Base-by-base conservation (phyloP, 176 grass and related monocot genomes). In the Eremochloa ophiuroides region DNA sequence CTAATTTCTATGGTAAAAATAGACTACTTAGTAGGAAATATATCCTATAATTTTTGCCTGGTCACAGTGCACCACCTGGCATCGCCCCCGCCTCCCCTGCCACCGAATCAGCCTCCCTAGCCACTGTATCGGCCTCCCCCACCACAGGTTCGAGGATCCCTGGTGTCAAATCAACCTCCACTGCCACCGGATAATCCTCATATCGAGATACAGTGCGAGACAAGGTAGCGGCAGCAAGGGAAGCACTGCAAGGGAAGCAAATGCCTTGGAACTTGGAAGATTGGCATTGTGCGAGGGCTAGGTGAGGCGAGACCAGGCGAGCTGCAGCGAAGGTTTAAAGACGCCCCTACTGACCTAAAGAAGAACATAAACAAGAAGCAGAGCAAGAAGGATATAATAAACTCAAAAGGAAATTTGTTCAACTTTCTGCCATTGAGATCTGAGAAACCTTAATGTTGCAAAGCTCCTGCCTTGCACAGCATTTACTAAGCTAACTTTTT, bases 381-480 rank as follows among this genome's bases (percentile, higher is more conserved):
- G n/a, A 26, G 55, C 9, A 59, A 26, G n/a, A 59, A 59, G n/a
- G n/a, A 26, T 35, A 35, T 59, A 59, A 26, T 59, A 59, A 25
- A 58, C 51, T 58, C 22, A 58, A 58, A 58, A 59, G 55, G n/a
- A 25, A 59, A 59, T 59, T 25, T 59, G 55, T 59, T 59, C 12
- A 59, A 59, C n/a, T 70, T 79, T 69, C 73, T 66, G 12, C 3
- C n/a, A 35, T 37, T 64, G 55, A 64, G 16, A 81, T 82, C 55
- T 1, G 56, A 76, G 31, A 80, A n/a, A 71, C 20, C 60, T 51
- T 78, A 83, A 79, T 35, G 13, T 2, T 64, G 23, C 18, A 42
- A 42, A 34, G 9, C 44, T 77, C 59, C 76, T 53, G 33, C 41
- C 0, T 66, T 7, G 8, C 66, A 80, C 47, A 60, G 75, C 39